Evolutionary conservation across 176 grass and related monocot genomes (phyloP), one percentile per base, ranked within the genome.

Genomic region (Triticum monococcum): DNA sequence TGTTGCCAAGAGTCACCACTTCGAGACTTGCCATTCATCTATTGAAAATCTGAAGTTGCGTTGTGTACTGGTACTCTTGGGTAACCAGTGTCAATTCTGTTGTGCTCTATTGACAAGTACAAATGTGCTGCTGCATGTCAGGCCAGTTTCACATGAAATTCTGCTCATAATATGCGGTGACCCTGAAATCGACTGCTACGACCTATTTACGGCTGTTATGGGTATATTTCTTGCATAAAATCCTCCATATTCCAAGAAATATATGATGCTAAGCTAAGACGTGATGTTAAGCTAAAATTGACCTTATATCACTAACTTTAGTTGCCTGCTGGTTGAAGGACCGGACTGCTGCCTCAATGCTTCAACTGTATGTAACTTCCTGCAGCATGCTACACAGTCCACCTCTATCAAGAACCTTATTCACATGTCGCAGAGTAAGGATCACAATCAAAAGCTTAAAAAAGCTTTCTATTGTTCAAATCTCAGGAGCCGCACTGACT

Each of bases 271-370:
- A 33, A 43, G 12, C 17, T 54, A 63, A 63, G 8, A n/a, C 25
- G 25, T 12, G n/a, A 59, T 59, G 56, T 59, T 22, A 59, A 59
- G 18, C 56, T 28, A 30, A 75, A 75, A 75, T 48, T 28, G 41
- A 50, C 45, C 25, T 54, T 14, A 13, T 83, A 89, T 50, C 41
- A 12, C 67, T 61, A 46, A 77, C 72, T 82, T 25, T 4, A 11
- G 11, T 75, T 85, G 24, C 20, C 26, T 84, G 33, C 38, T 66
- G 73, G 31, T 46, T 61, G 26, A 82, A 93, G 91, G 91, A 45
- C 78, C 85, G 37, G 86, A 93, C 65, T 93, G 91, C 78, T 90
- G 91, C 71, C 88, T 93, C 52, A 90, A 90, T 78, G 23, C 81
- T 68, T 87, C 88, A 23, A 77, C 85, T 18, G 50, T 79, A 14